Evolutionary conservation across 306 rosid species (phyloP).

Genomic region (Fagus crenata): DNA sequence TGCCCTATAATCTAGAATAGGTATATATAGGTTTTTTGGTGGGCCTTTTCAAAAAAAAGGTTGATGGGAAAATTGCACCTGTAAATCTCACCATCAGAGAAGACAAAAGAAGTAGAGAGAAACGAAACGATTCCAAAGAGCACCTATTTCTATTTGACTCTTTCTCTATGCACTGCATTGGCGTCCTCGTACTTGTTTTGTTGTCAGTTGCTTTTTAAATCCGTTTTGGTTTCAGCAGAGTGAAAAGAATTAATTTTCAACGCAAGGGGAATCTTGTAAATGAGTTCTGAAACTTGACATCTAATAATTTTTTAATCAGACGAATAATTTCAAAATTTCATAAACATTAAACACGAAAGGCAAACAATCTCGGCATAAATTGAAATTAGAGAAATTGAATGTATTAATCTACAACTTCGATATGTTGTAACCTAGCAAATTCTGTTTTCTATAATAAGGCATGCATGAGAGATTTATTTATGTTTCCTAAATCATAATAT

Average conservation of each 20-base stretch:
- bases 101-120: slow-evolving; percentile 11
- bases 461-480: too few relatives aligned
- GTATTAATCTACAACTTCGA: slow-evolving; percentile 30
- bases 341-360: slow-evolving; percentile 15
- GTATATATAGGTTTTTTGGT: slow-evolving; percentile 37
- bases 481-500: too few relatives aligned
- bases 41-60: slow-evolving; percentile 37
- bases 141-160: background rate
- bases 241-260: slow-evolving; percentile 8
- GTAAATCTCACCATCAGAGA: slow-evolving; percentile 12
- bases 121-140: background rate
- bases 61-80: slow-evolving; percentile 45
- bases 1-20: slow-evolving; percentile 21
- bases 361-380: slow-evolving; percentile 14
- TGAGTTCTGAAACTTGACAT: slow-evolving; percentile 6
- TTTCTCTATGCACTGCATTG: background rate
- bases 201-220: background rate
- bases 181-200: too few relatives aligned
- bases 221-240: background rate
- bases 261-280: slow-evolving; percentile 13
- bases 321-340: background rate
- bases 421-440: background rate
- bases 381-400: slow-evolving; percentile 35
- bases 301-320: slow-evolving; percentile 1
- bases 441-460: too few relatives aligned